Percentiles rank a stretch among this genome's conserved stretches.
Conservation (phyloP, 2,329 filamentous ascomycete species). For the Botrytis medusae region DNA sequence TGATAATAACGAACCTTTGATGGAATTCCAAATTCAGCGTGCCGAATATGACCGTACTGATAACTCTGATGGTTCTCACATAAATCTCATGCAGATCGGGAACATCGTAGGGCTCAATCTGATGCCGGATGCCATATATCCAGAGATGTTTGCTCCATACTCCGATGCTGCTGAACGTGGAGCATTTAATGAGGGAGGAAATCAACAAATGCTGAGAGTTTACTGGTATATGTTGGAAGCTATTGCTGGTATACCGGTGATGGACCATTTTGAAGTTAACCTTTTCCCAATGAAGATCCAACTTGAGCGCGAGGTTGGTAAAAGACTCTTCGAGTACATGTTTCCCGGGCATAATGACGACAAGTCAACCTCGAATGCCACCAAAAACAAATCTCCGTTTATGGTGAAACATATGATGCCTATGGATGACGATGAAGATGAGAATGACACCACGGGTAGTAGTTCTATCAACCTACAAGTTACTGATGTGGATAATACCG, state of each 20-base stretch:
- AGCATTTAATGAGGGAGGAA: slow-evolving; percentile 53
- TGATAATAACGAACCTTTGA: slow-evolving; percentile 80
- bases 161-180: slow-evolving; percentile 64
- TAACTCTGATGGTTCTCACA: slow-evolving; percentile 94
- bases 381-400: slow-evolving; percentile 62
- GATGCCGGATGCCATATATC: slow-evolving; percentile 86
- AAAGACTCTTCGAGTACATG: slow-evolving; percentile 94
- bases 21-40: slow-evolving; percentile 89
- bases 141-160: slow-evolving; percentile 92
- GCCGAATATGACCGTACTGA: slow-evolving; percentile 94
- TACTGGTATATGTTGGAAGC: slow-evolving; percentile 99
- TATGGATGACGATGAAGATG: slow-evolving; percentile 39
- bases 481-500: slow-evolving; percentile 45
- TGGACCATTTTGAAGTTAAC: slow-evolving; percentile 95
- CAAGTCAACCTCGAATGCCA: slow-evolving; percentile 40
- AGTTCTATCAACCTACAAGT: slow-evolving; percentile 26
- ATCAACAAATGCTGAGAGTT: slow-evolving; percentile 83
- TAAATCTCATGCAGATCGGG: slow-evolving; percentile 86
- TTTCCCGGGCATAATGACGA: slow-evolving; percentile 72
- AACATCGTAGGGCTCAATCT: slow-evolving; percentile 87
- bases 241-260: slow-evolving; percentile 93
- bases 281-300: slow-evolving; percentile 92
- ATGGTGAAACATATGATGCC: slow-evolving; percentile 53
- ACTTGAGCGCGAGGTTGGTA: slow-evolving; percentile 86
- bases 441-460: slow-evolving; percentile 39